Conservation (phyloP, 257 asterid genomes). For the Cinchona pubescens region DNA sequence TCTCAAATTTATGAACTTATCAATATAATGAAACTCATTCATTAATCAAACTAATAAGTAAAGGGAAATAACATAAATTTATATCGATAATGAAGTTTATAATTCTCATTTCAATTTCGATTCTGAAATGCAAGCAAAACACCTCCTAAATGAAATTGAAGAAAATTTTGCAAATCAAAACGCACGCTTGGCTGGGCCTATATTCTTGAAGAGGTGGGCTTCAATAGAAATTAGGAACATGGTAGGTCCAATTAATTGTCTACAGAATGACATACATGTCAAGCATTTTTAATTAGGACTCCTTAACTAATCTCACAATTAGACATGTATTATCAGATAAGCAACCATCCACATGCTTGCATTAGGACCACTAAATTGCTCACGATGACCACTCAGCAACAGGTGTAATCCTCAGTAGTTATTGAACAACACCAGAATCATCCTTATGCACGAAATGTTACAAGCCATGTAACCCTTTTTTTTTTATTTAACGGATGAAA, state of each 20-base stretch:
- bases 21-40: too few relatives aligned
- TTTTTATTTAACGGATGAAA: too few relatives aligned
- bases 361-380: conserved; percentile 44
- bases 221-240: conserved; percentile 43
- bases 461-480: not conserved
- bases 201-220: conserved; percentile 16
- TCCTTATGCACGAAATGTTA: not conserved
- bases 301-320: conserved; percentile 54
- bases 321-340: conserved; percentile 27
- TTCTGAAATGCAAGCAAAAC: too few relatives aligned
- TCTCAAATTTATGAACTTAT: too few relatives aligned
- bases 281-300: conserved; percentile 34
- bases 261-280: conserved; percentile 23
- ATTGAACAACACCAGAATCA: not conserved
- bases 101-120: too few relatives aligned
- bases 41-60: too few relatives aligned
- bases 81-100: too few relatives aligned
- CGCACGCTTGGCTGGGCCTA: conserved; percentile 37
- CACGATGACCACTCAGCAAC: conserved; percentile 38
- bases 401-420: conserved; percentile 29
- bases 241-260: conserved; percentile 52
- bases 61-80: too few relatives aligned
- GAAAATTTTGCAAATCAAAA: conserved; percentile 7
- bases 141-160: not conserved
- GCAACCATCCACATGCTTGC: conserved; percentile 45